A percentile compares a stretch with the other conserved stretches of the same genome.
phyloP scores from a whole-genome alignment of 73 alveolate species.

The Paramecium biaurelia region DNA sequence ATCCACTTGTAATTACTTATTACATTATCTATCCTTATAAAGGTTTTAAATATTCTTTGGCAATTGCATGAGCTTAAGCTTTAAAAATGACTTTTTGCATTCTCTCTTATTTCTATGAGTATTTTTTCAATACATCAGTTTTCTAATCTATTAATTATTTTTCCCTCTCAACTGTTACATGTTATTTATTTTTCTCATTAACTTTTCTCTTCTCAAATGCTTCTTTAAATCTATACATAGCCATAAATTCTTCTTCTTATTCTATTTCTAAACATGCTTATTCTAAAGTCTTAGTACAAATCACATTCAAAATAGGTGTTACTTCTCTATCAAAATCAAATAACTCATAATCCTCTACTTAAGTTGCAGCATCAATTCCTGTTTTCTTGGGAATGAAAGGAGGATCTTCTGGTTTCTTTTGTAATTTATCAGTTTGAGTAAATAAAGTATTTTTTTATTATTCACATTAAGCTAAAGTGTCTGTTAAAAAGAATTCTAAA shows the following conservation, averaged over 20 bases:
- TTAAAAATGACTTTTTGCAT: slow-evolving; percentile 68
- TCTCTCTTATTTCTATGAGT: slow-evolving; percentile 64
- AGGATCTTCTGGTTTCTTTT: slow-evolving; percentile 92
- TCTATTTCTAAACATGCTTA: slow-evolving; percentile 94
- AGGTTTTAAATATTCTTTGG: slow-evolving; percentile 70
- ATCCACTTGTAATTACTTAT: slow-evolving; percentile 62
- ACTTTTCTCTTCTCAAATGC: slow-evolving; percentile 83
- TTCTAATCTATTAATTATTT: slow-evolving; percentile 73
- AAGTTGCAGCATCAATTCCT: slow-evolving; percentile 97
- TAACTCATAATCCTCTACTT: slow-evolving; percentile 94
- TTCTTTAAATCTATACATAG: slow-evolving; percentile 85
- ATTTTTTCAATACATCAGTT: slow-evolving; percentile 67
- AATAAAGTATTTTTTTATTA: slow-evolving; percentile 75
- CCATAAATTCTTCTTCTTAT: slow-evolving; percentile 92
- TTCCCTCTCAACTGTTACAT: slow-evolving; percentile 74
- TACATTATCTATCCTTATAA: slow-evolving; percentile 62
- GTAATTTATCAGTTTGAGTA: slow-evolving; percentile 92
- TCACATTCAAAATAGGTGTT: slow-evolving; percentile 94
- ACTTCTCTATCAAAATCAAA: slow-evolving; percentile 96
- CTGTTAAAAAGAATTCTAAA: slow-evolving; percentile 86
- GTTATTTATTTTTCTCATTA: slow-evolving; percentile 82
- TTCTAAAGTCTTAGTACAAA: slow-evolving; percentile 91
- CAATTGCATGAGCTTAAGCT: slow-evolving; percentile 71
- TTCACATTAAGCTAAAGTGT: slow-evolving; percentile 66
- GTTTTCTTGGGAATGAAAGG: slow-evolving; percentile 94